These are phyloP conservation scores for Daldinia decipiens DNA, from an alignment of 495 filamentous ascomycete genomes.

Conservation along the genomic window DNA sequence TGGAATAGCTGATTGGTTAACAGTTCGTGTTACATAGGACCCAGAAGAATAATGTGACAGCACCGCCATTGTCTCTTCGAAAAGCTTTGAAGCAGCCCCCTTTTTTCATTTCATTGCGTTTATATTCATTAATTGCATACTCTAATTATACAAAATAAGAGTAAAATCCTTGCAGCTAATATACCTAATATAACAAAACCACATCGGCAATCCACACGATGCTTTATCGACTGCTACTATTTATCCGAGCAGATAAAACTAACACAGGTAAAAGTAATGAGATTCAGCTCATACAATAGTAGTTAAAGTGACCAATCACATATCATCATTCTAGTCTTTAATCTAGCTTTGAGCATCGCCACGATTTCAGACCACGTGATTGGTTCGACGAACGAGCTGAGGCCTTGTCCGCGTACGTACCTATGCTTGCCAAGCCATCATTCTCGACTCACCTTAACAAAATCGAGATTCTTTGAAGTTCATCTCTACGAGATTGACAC, in stretches of 20 bases:
- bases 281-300: constrained; percentile 5
- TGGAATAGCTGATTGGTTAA: too few relatives aligned
- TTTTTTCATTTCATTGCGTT: neutral
- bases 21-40: too few relatives aligned
- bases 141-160: neutral
- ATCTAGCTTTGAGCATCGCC: constrained; percentile 23
- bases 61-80: too few relatives aligned
- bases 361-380: constrained; percentile 22
- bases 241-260: neutral
- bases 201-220: neutral
- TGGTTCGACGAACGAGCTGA: constrained; percentile 26
- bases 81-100: too few relatives aligned
- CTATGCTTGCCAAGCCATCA: constrained; percentile 23
- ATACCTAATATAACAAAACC: neutral
- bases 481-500: neutral
- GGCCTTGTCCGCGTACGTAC: constrained; percentile 5
- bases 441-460: constrained; percentile 13
- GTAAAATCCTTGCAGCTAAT: neutral
- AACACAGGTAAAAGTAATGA: neutral
- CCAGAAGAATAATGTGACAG: too few relatives aligned
- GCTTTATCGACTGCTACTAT: neutral
- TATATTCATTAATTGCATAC: neutral
- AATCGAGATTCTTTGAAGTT: constrained; percentile 9
- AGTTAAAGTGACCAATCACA: constrained; percentile 18
- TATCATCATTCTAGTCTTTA: neutral